Evolutionary conservation across 1,284 basidiomycete species (phyloP), one percentile per base, ranked within the genome.

Genomic region (Microbotryomycetes sp.): DNA sequence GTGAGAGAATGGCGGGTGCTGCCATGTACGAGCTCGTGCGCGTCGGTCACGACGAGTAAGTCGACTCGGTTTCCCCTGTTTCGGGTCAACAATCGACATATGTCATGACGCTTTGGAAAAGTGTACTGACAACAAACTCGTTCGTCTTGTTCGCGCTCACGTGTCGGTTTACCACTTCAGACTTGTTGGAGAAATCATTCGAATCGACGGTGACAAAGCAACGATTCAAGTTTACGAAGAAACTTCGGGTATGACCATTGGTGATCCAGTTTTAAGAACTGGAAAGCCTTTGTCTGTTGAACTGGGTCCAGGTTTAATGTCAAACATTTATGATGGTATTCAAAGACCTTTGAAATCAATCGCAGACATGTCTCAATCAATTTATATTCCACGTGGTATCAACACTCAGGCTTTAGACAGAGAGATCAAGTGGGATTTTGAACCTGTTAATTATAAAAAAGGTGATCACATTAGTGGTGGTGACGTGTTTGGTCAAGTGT

Each of bases 201-300:
- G 93, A 74, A 96, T 97, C 78, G 92, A 97, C 73, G 85, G 85
- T 63, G 93, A 96, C 79, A 92, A 97, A 79, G 88, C 91, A 56
- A 98, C 94, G 7, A 97, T 98, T 68, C 96, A 99, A 78, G 96
- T 99, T n/a, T 98, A 99, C 76, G 96, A 97, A 77, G 93, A 97
- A 80, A 97, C 92, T 4, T 93, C 72, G 28, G 77, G 77, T 63
- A 77, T 99, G 56, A 96, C 92, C 19, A 92, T 98, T 61, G 94
- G 94, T 49, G 94, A 99, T 80, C 94, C 94, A 59, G 96, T 99
- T 16, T 80, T 99, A 74, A 83, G 93, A 63, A 98, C 94, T 49
- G 94, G 94, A 63, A 98, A 98, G 77, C 94, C 94, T 45, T 83
- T 99, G 60, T 92, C 88, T 76, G 96, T 98, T 64, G 94, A 99